These are phyloP conservation scores for Cyclocybe cylindracea DNA, from an alignment of 768 basidiomycete genomes.

Conservation along the genomic window DNA sequence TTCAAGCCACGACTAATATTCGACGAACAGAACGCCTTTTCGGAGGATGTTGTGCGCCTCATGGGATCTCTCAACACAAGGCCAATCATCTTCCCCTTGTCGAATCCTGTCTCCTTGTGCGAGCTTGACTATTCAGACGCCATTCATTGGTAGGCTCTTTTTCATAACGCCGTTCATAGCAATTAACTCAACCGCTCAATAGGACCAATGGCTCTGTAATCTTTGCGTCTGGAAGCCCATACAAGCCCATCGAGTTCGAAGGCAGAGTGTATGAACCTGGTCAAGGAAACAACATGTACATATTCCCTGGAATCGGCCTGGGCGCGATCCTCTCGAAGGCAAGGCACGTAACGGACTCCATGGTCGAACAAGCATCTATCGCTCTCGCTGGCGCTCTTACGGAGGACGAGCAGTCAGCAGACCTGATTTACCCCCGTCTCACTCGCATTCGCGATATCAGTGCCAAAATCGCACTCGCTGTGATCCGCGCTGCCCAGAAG, in stretches of 20 bases:
- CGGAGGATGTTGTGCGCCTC: conserved; percentile 55
- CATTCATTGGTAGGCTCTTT: conserved; percentile 46
- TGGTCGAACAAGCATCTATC: conserved; percentile 69
- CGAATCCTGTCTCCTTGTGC: conserved; percentile 65
- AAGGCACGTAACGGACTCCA: conserved; percentile 59
- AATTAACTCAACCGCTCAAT: background rate
- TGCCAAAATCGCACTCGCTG: conserved; percentile 58
- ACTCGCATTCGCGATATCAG: conserved; percentile 68
- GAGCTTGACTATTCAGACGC: conserved; percentile 67
- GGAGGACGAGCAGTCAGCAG: conserved; percentile 51
- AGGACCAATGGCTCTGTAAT: conserved; percentile 69
- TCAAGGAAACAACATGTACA: conserved; percentile 84
- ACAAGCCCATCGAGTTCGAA: conserved; percentile 49
- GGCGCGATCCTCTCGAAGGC: conserved; percentile 62
- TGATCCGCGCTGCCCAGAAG: conserved; percentile 63
- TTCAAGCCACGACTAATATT: background rate
- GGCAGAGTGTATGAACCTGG: conserved; percentile 59
- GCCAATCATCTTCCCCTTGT: conserved; percentile 84
- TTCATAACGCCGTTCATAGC: background rate
- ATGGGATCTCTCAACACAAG: conserved; percentile 67
- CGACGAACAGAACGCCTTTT: conserved; percentile 54
- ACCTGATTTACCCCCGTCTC: conserved; percentile 70
- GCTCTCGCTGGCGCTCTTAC: conserved; percentile 60
- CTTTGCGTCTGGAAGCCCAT: conserved; percentile 77
- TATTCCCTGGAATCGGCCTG: conserved; percentile 63